These are phyloP conservation scores for Aegle marmelos DNA, from an alignment of 345 rosid species.

Conservation along the genomic window DNA sequence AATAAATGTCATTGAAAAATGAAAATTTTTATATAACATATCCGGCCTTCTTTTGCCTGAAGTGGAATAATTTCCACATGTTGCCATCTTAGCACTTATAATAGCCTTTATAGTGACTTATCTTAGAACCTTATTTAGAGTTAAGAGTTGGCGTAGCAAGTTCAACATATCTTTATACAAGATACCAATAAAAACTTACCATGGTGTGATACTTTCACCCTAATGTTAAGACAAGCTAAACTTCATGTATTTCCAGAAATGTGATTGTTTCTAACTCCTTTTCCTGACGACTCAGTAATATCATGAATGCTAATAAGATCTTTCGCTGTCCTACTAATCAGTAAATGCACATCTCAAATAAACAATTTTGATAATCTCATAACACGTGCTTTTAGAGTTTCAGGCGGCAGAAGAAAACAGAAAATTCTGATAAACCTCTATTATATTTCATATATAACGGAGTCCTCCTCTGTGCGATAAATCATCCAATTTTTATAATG, in stretches of 20 bases:
- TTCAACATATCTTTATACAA: neutral
- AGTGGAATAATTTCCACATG: neutral
- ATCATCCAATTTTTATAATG: neutral
- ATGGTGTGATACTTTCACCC: neutral
- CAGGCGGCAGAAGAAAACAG: neutral
- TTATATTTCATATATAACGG: neutral
- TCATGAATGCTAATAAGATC: neutral
- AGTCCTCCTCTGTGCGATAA: neutral
- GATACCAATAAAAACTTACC: neutral
- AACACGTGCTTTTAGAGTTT: neutral
- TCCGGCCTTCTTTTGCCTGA: neutral
- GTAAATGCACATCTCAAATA: slow-evolving; percentile 1
- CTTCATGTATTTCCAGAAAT: neutral
- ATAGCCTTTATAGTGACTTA: neutral
- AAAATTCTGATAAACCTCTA: neutral
- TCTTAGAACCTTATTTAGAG: neutral
- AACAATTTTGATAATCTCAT: neutral
- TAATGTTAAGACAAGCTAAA: neutral
- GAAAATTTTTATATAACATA: neutral
- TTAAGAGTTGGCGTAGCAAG: neutral
- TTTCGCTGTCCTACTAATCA: neutral
- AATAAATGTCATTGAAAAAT: neutral
- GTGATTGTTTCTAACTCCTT: neutral
- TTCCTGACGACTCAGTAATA: neutral
- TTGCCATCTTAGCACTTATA: neutral